Base-by-base conservation (phyloP, 2,329 filamentous ascomycete genomes). In the Thelonectria discophora region DNA sequence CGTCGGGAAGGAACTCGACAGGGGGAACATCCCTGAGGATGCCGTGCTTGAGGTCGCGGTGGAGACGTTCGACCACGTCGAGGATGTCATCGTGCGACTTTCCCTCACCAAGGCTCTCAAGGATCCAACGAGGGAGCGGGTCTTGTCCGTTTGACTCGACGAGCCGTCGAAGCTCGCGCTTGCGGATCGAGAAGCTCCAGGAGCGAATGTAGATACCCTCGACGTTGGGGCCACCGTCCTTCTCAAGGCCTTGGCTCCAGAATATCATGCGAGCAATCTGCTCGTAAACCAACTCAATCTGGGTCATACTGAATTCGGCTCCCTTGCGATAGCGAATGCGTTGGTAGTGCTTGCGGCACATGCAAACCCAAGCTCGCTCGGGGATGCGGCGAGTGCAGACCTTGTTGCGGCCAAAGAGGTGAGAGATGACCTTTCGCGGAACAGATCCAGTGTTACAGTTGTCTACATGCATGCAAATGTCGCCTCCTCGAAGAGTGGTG, bases 361-460 rank as follows among this genome's bases (percentile, higher is more conserved):
- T 90, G 70, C 90, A 86, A 0, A 92, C 86, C 91, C 91, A 94
- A 2, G 92, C 84, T 20, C 85, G 77, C 6, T 84, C 78, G 0
- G 90, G 90, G 50, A 95, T 91, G 46, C 83, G 81, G 34, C 89
- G 84, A 1, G 92, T 95, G 70, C 88, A 90, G 8, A 85, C 82
- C 77, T 95, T 95, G 81, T 95, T 95, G 39, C 92, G 86, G 20
- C 92, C 92, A 68, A 94, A 94, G 57, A 94, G 85, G 71, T 95
- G 91, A 0, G 90, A 93, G 61, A 94, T 90, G 5, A 90, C 88
- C 77, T 94, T 94, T 49, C 92, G 86, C 21, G 84, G 83, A 57
- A 86, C 82, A 5, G 86, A 87, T 4, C 82, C 82, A 0, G 86
- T 89, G 47, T 85, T 81, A 71, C 88, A 90, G 62, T 84, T 79